Evolutionary conservation across 2,329 filamentous ascomycete species (phyloP).

Genomic region (Knufia fluminis): DNA sequence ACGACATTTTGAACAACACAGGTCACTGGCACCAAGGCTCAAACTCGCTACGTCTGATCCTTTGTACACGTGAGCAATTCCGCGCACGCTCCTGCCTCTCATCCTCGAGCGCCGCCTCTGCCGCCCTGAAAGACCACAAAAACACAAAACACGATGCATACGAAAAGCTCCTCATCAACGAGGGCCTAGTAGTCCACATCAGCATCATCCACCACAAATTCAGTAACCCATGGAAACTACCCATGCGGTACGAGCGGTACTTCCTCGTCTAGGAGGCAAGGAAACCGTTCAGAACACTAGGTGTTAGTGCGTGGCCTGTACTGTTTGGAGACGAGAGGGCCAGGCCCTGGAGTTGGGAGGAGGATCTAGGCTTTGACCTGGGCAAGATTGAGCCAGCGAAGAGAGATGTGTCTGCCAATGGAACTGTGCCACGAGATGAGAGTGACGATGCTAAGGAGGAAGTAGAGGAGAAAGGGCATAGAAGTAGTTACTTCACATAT

Average conservation of each 20-base stretch:
- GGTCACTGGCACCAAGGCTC: conserved; percentile 33
- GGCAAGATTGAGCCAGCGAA: background rate
- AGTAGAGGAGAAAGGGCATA: conserved; percentile 4
- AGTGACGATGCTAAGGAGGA: background rate
- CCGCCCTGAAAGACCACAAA: conserved; percentile 14
- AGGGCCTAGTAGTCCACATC: conserved; percentile 26
- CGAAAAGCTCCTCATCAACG: conserved; percentile 2
- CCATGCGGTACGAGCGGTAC: conserved; percentile 32
- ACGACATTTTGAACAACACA: conserved; percentile 16
- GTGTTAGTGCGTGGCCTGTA: conserved; percentile 28
- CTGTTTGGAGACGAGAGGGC: conserved; percentile 31
- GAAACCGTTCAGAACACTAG: conserved; percentile 30
- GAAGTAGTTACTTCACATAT: conserved; percentile 29
- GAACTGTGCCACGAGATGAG: no score
- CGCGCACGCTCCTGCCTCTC: conserved; percentile 9
- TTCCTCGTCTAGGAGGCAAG: conserved; percentile 30
- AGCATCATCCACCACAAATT: conserved; percentile 32
- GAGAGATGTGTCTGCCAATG: background rate
- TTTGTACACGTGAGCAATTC: conserved; percentile 23
- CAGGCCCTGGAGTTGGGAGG: conserved; percentile 27
- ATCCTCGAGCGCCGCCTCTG: background rate
- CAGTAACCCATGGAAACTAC: conserved; percentile 27
- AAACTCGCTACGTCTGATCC: conserved; percentile 30
- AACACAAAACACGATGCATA: conserved; percentile 7
- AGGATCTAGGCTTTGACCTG: conserved; percentile 22